Conservation (phyloP, 2,329 filamentous ascomycete species). For the Pseudogymnoascus sp. region DNA sequence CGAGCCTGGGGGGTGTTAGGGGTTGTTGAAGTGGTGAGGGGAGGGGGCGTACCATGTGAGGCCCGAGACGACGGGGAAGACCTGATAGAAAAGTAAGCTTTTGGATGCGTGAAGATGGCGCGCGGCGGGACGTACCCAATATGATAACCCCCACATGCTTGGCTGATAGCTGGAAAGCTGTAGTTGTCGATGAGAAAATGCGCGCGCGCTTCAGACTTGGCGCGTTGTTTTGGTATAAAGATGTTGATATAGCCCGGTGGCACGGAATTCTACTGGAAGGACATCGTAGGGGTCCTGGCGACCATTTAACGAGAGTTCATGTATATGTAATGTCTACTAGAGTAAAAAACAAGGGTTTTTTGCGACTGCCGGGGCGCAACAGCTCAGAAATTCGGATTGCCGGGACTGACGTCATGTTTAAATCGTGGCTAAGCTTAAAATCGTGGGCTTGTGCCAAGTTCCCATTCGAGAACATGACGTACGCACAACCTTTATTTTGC, state of each 20-base stretch:
- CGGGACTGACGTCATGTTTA: background rate
- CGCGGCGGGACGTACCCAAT: conserved; percentile 36
- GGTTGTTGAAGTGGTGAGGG: conserved; percentile 18
- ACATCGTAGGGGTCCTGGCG: background rate
- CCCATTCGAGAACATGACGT: background rate
- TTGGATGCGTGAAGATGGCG: background rate
- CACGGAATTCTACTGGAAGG: background rate
- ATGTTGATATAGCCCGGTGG: background rate
- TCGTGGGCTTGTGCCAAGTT: background rate
- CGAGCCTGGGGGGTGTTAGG: conserved; percentile 36
- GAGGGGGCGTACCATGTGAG: conserved; percentile 32
- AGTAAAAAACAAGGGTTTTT: background rate
- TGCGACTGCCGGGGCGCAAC: background rate
- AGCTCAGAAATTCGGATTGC: conserved; percentile 4
- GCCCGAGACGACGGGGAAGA: conserved; percentile 61
- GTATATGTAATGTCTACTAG: background rate
- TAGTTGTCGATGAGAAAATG: background rate
- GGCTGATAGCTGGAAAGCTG: background rate
- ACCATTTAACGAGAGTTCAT: conserved; percentile 3
- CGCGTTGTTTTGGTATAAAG: background rate
- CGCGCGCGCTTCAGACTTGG: background rate
- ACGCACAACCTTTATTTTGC: background rate
- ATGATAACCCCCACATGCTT: conserved; percentile 27
- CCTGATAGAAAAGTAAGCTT: conserved; percentile 27
- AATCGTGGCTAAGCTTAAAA: background rate